These are phyloP conservation scores for Dalbergia oliveri DNA, from an alignment of 306 rosid genomes.

Conservation along the genomic window DNA sequence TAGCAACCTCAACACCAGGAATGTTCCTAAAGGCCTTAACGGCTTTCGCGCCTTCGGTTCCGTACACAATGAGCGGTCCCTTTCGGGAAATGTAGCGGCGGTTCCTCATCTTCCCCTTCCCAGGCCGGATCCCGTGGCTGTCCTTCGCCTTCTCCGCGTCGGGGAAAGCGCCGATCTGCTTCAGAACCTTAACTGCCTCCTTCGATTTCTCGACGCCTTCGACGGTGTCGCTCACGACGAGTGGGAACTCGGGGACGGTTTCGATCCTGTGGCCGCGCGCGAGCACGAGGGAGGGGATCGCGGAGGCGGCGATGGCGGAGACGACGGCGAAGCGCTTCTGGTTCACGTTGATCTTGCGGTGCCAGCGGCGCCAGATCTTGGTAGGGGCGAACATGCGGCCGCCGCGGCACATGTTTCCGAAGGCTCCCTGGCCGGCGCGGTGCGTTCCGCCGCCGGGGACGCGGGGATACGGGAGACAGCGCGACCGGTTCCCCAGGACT, in stretches of 20 bases:
- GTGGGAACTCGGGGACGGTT: constrained; percentile 74
- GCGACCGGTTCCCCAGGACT: constrained; percentile 91
- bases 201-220: constrained; percentile 74
- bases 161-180: constrained; percentile 70
- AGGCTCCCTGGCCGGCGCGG: constrained; percentile 87
- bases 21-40: constrained; percentile 79
- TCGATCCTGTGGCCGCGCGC: constrained; percentile 79
- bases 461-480: constrained; percentile 88
- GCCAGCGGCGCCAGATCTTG: constrained; percentile 94
- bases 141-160: constrained; percentile 81
- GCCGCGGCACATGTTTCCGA: constrained; percentile 92
- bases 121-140: constrained; percentile 71
- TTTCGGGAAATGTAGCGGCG: constrained; percentile 71
- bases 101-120: constrained; percentile 82
- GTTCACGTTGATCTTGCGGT: constrained; percentile 73
- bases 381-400: constrained; percentile 93
- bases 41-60: constrained; percentile 73
- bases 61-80: constrained; percentile 77
- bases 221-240: constrained; percentile 67
- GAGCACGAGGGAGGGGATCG: constrained; percentile 65
- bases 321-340: constrained; percentile 79
- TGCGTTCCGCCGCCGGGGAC: constrained; percentile 92
- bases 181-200: constrained; percentile 65
- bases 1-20: constrained; percentile 68
- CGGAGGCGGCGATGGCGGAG: constrained; percentile 82